phyloP scores from a whole-genome alignment of 1,284 basidiomycete genomes.

The Athelia psychrophila region DNA sequence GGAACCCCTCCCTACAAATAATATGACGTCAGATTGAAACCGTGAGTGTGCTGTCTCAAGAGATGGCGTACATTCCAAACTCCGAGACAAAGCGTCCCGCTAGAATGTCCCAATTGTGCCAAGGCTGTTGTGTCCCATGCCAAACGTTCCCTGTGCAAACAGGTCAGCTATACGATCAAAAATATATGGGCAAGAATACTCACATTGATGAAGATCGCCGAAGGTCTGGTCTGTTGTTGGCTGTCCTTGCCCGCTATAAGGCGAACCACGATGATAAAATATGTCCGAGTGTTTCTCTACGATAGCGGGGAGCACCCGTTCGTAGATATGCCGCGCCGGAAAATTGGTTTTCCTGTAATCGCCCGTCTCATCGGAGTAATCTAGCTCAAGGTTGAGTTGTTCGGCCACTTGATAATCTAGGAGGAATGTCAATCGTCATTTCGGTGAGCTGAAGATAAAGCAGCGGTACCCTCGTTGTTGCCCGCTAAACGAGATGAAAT shows the following conservation, averaged over 20 bases:
- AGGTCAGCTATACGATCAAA: conserved; percentile 7
- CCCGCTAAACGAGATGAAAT: conserved; percentile 53
- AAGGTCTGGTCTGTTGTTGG: conserved; percentile 70
- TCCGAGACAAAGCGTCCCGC: conserved; percentile 88
- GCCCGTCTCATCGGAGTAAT: conserved; percentile 78
- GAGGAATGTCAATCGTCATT: background rate
- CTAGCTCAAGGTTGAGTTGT: conserved; percentile 67
- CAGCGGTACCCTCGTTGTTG: conserved; percentile 74
- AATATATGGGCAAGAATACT: conserved; percentile 17
- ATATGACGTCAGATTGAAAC: conserved; percentile 4
- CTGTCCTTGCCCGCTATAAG: conserved; percentile 81
- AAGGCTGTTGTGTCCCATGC: conserved; percentile 86
- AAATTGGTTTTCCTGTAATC: conserved; percentile 84
- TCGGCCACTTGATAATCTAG: conserved; percentile 83
- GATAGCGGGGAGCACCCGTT: conserved; percentile 73
- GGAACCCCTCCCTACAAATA: conserved; percentile 69
- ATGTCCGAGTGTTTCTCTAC: conserved; percentile 64
- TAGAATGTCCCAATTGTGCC: conserved; percentile 87
- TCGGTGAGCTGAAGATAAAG: conserved; percentile 1
- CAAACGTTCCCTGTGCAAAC: conserved; percentile 78
- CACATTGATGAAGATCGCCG: conserved; percentile 88
- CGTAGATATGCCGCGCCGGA: conserved; percentile 87
- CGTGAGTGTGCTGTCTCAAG: background rate
- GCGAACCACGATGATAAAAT: conserved; percentile 81
- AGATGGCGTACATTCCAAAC: conserved; percentile 72